phyloP scores from a whole-genome alignment of 352 stramenopile genomes.

The Phytophthora brassicae region DNA sequence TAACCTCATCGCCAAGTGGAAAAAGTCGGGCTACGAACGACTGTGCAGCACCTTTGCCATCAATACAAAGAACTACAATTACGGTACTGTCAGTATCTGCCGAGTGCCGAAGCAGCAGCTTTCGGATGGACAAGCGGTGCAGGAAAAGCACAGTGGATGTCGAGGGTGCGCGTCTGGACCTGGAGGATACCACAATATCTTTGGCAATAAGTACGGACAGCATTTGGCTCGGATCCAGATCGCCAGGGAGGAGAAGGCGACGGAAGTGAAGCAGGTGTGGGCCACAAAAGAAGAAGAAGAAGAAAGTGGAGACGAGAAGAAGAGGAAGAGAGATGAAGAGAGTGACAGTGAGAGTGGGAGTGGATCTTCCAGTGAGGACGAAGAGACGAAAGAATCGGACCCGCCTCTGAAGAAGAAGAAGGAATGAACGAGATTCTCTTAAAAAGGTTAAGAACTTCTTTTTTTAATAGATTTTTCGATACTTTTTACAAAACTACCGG shows the following conservation, averaged over 20 bases:
- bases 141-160: conserved; percentile 96
- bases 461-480: conserved; percentile 12
- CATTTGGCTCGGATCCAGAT: conserved; percentile 97
- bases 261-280: conserved; percentile 40
- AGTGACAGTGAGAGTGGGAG: conserved; percentile 37
- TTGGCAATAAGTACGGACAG: conserved; percentile 99
- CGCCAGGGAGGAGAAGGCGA: conserved; percentile 73
- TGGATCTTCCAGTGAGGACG: conserved; percentile 35
- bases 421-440: background rate
- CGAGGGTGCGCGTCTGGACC: conserved; percentile 94
- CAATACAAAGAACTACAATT: conserved; percentile 99
- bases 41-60: conserved; percentile 99
- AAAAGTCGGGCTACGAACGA: conserved; percentile 98
- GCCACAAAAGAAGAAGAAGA: conserved; percentile 66
- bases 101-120: conserved; percentile 95
- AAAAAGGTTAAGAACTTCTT: too few relatives aligned
- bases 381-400: conserved; percentile 36
- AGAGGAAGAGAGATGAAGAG: conserved; percentile 30
- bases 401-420: conserved; percentile 27
- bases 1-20: conserved; percentile 99
- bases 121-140: conserved; percentile 84
- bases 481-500: too few relatives aligned
- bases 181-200: conserved; percentile 96
- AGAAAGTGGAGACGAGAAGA: conserved; percentile 43
- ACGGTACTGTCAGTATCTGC: conserved; percentile 98